Conservation (phyloP, 2,329 filamentous ascomycete genomes). For the Aspergillus pseudotamarii region DNA sequence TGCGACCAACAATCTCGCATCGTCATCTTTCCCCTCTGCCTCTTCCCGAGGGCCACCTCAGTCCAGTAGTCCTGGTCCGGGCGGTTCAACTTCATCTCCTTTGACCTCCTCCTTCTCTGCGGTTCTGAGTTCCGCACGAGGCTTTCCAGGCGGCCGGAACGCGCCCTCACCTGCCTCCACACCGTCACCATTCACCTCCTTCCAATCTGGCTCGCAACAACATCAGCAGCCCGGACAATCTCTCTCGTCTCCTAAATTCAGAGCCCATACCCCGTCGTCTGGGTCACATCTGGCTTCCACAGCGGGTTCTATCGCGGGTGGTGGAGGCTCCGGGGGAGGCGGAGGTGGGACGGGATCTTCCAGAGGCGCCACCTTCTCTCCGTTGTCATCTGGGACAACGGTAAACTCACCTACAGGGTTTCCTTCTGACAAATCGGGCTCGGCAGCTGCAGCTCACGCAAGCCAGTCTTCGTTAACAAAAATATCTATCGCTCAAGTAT, state of each 20-base stretch:
- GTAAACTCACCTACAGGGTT: conserved; percentile 57
- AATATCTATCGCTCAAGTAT: conserved; percentile 93
- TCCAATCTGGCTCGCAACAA: conserved; percentile 59
- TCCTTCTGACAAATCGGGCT: conserved; percentile 51
- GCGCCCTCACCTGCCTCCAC: conserved; percentile 58
- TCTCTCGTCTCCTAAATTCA: conserved; percentile 58
- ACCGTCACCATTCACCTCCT: conserved; percentile 57
- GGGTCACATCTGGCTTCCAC: conserved; percentile 59
- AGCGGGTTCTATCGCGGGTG: conserved; percentile 56
- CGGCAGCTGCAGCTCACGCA: conserved; percentile 46
- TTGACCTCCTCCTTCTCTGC: conserved; percentile 57
- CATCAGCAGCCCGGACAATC: conserved; percentile 52
- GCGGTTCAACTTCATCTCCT: conserved; percentile 53
- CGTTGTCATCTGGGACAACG: conserved; percentile 60
- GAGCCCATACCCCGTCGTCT: conserved; percentile 58
- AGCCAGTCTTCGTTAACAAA: conserved; percentile 73
- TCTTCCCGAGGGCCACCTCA: conserved; percentile 48
- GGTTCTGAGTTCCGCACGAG: conserved; percentile 52
- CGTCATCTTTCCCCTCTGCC: conserved; percentile 43
- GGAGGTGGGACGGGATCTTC: conserved; percentile 59
- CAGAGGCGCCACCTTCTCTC: conserved; percentile 62
- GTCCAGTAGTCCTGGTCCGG: conserved; percentile 53
- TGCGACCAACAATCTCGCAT: conserved; percentile 54
- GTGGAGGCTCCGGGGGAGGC: conserved; percentile 52
- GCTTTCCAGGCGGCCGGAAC: conserved; percentile 54